A percentile compares a stretch with the other conserved stretches of the same genome.
phyloP scores from a whole-genome alignment of 2,329 filamentous ascomycete species.

The Xylaria sp. region DNA sequence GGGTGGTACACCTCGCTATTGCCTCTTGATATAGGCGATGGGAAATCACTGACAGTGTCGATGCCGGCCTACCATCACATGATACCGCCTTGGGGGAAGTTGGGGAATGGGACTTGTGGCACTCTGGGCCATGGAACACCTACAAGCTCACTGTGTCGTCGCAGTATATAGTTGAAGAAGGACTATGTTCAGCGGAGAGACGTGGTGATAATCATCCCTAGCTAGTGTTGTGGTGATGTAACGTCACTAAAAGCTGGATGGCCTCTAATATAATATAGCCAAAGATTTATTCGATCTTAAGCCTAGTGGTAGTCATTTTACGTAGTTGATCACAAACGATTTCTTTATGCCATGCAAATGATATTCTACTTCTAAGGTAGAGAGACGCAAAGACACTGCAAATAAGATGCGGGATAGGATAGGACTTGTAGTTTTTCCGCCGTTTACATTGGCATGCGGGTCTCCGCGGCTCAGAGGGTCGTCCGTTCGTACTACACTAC shows the following conservation, averaged over 20 bases:
- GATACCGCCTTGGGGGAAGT: background rate
- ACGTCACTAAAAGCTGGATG: background rate
- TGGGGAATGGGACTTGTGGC: background rate
- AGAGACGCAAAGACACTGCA: background rate
- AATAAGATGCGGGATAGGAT: background rate
- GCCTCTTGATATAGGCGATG: background rate
- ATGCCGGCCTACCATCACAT: constrained; percentile 6
- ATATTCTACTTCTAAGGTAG: background rate
- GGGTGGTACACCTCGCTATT: background rate
- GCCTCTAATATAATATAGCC: no score
- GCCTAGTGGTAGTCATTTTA: background rate
- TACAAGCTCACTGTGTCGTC: background rate
- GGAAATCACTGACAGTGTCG: background rate
- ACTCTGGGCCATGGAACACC: background rate
- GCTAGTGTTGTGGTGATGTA: background rate
- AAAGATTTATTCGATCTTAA: background rate
- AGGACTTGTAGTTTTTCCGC: background rate
- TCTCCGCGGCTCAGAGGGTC: background rate
- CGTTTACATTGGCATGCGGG: background rate
- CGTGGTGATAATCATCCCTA: background rate
- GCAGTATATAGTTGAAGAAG: background rate
- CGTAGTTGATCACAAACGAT: no score
- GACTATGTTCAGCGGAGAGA: background rate
- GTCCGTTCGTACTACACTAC: no score
- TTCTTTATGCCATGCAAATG: background rate